Conservation (phyloP, 176 grass and related monocot genomes). For the Pontederia paniculata region DNA sequence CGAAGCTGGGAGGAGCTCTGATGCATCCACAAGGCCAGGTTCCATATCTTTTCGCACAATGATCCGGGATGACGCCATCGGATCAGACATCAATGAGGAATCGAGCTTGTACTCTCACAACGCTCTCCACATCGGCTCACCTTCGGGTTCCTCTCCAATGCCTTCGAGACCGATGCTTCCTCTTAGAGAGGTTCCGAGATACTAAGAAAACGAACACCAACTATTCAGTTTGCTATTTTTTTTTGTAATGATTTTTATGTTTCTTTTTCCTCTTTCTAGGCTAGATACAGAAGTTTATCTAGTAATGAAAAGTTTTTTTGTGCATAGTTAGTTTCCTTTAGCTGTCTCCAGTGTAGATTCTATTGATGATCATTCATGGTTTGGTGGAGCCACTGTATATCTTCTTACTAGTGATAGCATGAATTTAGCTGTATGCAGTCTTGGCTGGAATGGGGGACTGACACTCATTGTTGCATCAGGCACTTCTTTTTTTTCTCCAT, state of each 20-base stretch:
- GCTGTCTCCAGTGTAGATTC: too few species aligned
- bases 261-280: slow-evolving; percentile 34
- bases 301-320: slow-evolving; percentile 90
- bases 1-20: slow-evolving; percentile 66
- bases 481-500: too few species aligned
- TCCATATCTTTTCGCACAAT: slow-evolving; percentile 96
- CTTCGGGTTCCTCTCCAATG: slow-evolving; percentile 50
- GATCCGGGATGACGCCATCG: slow-evolving; percentile 60
- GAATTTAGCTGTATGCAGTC: too few species aligned
- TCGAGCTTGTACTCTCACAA: slow-evolving; percentile 27
- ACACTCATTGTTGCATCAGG: too few species aligned
- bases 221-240: slow-evolving; percentile 25
- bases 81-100: slow-evolving; percentile 37
- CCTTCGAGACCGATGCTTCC: slow-evolving; percentile 71
- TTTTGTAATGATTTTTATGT: too few species aligned
- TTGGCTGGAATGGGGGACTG: too few species aligned
- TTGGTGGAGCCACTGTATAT: too few species aligned
- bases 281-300: slow-evolving; percentile 98
- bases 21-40: slow-evolving; percentile 72
- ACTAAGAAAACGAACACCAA: slow-evolving; percentile 32
- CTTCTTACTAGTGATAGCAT: too few species aligned
- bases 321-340: slow-evolving; percentile 70
- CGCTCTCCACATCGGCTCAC: slow-evolving; percentile 43
- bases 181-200: slow-evolving; percentile 73
- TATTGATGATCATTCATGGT: too few species aligned